Evolutionary conservation across 805 yeast genomes (phyloP), one percentile per base, ranked within the genome.

Genomic region (Ogataea angusta): DNA sequence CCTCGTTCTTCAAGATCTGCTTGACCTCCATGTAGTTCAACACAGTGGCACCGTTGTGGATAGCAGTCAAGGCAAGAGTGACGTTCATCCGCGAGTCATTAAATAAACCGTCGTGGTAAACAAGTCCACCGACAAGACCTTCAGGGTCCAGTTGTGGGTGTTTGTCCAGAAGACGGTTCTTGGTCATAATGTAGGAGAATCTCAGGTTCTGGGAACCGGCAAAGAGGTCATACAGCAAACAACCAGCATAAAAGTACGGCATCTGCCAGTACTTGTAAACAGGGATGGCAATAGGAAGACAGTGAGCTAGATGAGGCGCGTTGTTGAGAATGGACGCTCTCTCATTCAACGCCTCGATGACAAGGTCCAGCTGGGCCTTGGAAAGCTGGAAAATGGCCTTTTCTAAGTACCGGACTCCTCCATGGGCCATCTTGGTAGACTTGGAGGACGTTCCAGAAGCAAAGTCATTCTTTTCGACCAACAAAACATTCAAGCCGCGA

Each of bases 381-480:
- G 95, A 89, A 38, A 90, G 73, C 68, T 88, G 89, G 77, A 88
- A 88, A 56, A 90, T 79, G 28, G 97, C 97, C 70, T 90, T 90
- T 63, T 90, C 98, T 57, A 90, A 75, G 64, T 90, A 90, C 57
- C 98, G 75, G 30, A 90, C 96, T 62, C 98, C 98, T 51, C 98
- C 98, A 61, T 90, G 98, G 31, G 95, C 96, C 81, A 90, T 85
- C 68, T 90, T 90, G 35, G 98, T 90, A 12, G 95, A 85, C 57
- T 89, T 85, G 25, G 96, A 88, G 7, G 95, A 85, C 12, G 97
- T 91, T 30, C 96, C 96, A 8, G 88, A 74, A 6, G 96, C 95
- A 59, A 85, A 90, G 69, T 90, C 98, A 49, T 78, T 80, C 59
- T 83, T 83, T 65, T 90, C 98, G 44, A 90, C 75, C 43, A 90